A percentile compares a stretch with the other conserved stretches of the same genome.
These are phyloP conservation scores for Knufia fluminis DNA, from an alignment of 2,329 filamentous ascomycete species.

Conservation along the genomic window DNA sequence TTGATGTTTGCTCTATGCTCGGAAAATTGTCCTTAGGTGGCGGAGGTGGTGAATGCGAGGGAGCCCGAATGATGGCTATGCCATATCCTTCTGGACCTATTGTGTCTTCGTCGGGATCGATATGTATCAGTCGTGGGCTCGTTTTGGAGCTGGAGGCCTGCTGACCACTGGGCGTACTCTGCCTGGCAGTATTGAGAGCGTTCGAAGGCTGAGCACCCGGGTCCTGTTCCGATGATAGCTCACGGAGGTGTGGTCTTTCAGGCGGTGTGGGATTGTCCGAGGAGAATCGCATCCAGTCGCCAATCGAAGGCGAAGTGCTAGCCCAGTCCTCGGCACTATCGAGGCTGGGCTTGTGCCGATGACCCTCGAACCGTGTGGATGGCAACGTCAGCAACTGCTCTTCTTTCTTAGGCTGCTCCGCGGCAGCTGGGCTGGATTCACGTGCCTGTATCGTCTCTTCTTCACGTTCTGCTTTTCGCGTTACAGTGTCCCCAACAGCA, in stretches of 20 bases:
- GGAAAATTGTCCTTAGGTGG: slow-evolving; percentile 14
- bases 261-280: slow-evolving; percentile 19
- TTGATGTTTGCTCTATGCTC: slow-evolving; percentile 17
- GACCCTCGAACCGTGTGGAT: slow-evolving; percentile 15
- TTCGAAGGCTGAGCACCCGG: not conserved
- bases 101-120: slow-evolving; percentile 1
- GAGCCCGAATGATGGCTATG: slow-evolving; percentile 17
- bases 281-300: slow-evolving; percentile 40
- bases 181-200: not conserved
- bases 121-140: not conserved
- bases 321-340: slow-evolving; percentile 40
- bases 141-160: not conserved
- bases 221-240: slow-evolving; percentile 13
- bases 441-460: slow-evolving; percentile 10
- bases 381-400: slow-evolving; percentile 8
- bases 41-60: slow-evolving; percentile 21
- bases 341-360: slow-evolving; percentile 34
- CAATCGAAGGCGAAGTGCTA: slow-evolving; percentile 40
- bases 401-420: not conserved
- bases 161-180: not conserved
- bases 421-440: not conserved
- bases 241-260: not conserved
- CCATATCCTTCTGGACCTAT: slow-evolving; percentile 3
- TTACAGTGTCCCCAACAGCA: not conserved
- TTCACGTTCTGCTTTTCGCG: not conserved